Evolutionary conservation across 2,329 filamentous ascomycete species (phyloP).

Genomic region (Cordyceps cicadae): DNA sequence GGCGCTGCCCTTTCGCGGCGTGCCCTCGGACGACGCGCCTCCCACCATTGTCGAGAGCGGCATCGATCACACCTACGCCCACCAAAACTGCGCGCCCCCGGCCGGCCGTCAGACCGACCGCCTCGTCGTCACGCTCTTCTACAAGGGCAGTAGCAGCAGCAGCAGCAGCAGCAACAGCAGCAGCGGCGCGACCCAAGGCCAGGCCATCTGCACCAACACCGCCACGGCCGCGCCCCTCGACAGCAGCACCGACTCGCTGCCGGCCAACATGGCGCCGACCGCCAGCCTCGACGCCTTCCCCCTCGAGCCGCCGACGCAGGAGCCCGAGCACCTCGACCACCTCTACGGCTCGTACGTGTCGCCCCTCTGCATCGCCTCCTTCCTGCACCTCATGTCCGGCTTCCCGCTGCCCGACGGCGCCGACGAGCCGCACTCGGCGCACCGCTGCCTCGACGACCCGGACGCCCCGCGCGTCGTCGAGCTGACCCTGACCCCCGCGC

Average conservation of each 20-base stretch:
- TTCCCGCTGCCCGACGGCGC: slow-evolving; percentile 47
- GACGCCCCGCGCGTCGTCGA: slow-evolving; percentile 58
- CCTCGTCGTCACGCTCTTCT: slow-evolving; percentile 56
- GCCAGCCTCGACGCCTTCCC: slow-evolving; percentile 51
- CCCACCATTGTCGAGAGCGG: slow-evolving; percentile 55
- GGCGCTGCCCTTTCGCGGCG: slow-evolving; percentile 47
- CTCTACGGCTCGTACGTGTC: slow-evolving; percentile 59
- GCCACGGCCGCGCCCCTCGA: slow-evolving; percentile 16
- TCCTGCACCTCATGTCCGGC: slow-evolving; percentile 56
- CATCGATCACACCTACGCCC: slow-evolving; percentile 53
- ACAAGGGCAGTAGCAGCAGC: slow-evolving; percentile 35
- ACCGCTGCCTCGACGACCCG: slow-evolving; percentile 55
- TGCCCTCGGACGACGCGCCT: slow-evolving; percentile 51
- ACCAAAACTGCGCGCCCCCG: slow-evolving; percentile 52
- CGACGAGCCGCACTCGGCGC: slow-evolving; percentile 50
- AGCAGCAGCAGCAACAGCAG: slow-evolving; percentile 14
- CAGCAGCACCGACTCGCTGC: slow-evolving; percentile 28
- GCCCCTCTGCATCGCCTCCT: slow-evolving; percentile 56
- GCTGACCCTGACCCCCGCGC: slow-evolving; percentile 53
- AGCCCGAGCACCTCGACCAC: slow-evolving; percentile 52
- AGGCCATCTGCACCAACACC: slow-evolving; percentile 2
- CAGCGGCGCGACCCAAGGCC: not conserved
- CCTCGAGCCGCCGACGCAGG: slow-evolving; percentile 48
- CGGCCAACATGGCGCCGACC: slow-evolving; percentile 51
- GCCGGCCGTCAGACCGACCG: slow-evolving; percentile 40